A percentile compares a stretch with the other conserved stretches of the same genome.
phyloP scores from a whole-genome alignment of 2,329 filamentous ascomycete species.

The Blumeriella jaapii region DNA sequence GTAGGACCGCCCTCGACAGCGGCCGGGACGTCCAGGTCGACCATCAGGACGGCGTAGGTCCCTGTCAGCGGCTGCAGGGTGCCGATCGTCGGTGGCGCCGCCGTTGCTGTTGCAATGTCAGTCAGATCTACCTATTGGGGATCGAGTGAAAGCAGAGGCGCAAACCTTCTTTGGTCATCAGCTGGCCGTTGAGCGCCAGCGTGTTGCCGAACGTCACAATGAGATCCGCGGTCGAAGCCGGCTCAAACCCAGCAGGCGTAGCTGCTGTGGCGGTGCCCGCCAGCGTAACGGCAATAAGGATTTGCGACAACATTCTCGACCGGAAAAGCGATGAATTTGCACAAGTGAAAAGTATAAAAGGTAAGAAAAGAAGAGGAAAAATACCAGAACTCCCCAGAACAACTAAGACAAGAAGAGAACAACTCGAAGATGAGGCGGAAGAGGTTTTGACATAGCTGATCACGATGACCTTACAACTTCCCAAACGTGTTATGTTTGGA shows the following conservation, averaged over 20 bases:
- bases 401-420: too few species aligned
- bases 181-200: slow-evolving; percentile 19
- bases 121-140: too few species aligned
- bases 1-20: slow-evolving; percentile 12
- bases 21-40: slow-evolving; percentile 22
- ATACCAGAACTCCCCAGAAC: too few species aligned
- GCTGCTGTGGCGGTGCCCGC: slow-evolving; percentile 20
- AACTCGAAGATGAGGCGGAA: too few species aligned
- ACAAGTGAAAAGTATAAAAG: neutral
- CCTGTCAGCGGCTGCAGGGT: slow-evolving; percentile 16
- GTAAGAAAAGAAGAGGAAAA: neutral
- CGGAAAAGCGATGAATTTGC: too few species aligned
- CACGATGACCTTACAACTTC: too few species aligned
- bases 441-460: too few species aligned
- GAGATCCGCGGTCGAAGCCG: slow-evolving; percentile 17
- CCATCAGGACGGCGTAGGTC: slow-evolving; percentile 24
- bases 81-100: slow-evolving; percentile 15
- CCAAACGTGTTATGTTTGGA: too few species aligned
- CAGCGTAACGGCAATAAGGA: slow-evolving; percentile 17
- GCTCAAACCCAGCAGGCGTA: slow-evolving; percentile 21
- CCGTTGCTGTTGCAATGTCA: slow-evolving; percentile 11
- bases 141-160: neutral
- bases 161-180: slow-evolving; percentile 19
- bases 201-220: slow-evolving; percentile 19
- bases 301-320: slow-evolving; percentile 18